phyloP scores from a whole-genome alignment of 441 rosid species.

The Melastoma candidum region DNA sequence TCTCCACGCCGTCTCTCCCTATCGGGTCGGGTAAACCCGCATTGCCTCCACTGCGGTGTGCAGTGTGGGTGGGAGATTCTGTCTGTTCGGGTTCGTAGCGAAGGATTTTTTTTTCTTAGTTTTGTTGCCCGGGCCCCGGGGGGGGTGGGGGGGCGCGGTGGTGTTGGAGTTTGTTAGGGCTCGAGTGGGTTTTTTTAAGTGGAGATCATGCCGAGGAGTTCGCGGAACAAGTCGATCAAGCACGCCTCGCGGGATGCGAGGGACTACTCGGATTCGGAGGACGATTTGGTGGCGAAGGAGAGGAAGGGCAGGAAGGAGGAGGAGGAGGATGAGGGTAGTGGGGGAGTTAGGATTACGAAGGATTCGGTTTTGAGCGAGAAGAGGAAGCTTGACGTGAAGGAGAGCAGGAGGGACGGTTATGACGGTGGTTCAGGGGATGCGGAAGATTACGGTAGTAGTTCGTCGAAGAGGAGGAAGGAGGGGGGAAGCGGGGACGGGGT shows the following conservation, averaged over 20 bases:
- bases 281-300: conserved; percentile 55
- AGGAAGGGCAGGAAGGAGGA: conserved; percentile 44
- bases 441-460: conserved; percentile 33
- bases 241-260: conserved; percentile 63
- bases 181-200: too few relatives aligned
- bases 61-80: too few relatives aligned
- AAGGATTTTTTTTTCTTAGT: too few relatives aligned
- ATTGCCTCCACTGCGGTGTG: too few relatives aligned
- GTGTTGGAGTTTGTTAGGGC: too few relatives aligned
- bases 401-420: conserved; percentile 29
- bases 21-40: too few relatives aligned
- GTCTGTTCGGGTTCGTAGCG: too few relatives aligned
- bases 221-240: conserved; percentile 94
- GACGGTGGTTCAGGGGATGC: conserved; percentile 36
- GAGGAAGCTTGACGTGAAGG: conserved; percentile 51
- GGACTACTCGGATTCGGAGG: conserved; percentile 90
- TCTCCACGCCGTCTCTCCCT: too few relatives aligned
- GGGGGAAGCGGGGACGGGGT: conserved; percentile 35
- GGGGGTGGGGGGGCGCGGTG: too few relatives aligned
- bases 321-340: conserved; percentile 8
- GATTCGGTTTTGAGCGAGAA: conserved; percentile 50
- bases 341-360: conserved; percentile 40
- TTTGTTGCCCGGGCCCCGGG: too few relatives aligned
- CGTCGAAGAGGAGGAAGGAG: conserved; percentile 61
- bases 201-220: conserved; percentile 71